Evolutionary conservation across 768 basidiomycete species (phyloP).

Genomic region (Boletus tomentosulus): DNA sequence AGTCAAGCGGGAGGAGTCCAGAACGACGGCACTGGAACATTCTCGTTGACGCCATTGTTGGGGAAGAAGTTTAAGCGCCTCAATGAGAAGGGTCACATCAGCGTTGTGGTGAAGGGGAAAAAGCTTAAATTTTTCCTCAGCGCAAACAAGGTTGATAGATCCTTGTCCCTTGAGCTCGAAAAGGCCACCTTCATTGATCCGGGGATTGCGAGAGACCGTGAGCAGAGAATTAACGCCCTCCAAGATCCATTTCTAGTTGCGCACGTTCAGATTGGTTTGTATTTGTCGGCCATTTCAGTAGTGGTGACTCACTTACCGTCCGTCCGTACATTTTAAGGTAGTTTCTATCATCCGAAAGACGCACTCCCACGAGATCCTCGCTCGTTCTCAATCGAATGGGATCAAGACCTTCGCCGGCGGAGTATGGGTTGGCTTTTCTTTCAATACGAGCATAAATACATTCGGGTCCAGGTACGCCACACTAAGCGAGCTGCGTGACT

Average conservation of each 20-base stretch:
- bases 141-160: constrained; percentile 1
- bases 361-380: constrained; percentile 35
- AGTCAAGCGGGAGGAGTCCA: constrained; percentile 47
- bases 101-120: constrained; percentile 37
- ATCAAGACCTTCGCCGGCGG: constrained; percentile 42
- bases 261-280: constrained; percentile 63
- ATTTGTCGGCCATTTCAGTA: constrained; percentile 3
- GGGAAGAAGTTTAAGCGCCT: constrained; percentile 47
- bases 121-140: constrained; percentile 33
- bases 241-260: constrained; percentile 51
- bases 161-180: constrained; percentile 35
- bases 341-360: constrained; percentile 25
- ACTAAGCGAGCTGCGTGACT: neutral
- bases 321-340: constrained; percentile 12
- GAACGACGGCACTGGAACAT: constrained; percentile 50
- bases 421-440: constrained; percentile 55
- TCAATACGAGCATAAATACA: constrained; percentile 64
- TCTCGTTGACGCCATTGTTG: constrained; percentile 29
- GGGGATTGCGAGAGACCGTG: constrained; percentile 47
- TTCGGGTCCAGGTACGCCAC: constrained; percentile 53
- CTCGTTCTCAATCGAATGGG: constrained; percentile 70
- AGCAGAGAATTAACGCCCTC: constrained; percentile 40
- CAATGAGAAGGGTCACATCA: constrained; percentile 35
- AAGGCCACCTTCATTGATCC: constrained; percentile 58
- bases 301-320: neutral